phyloP scores from a whole-genome alignment of 352 stramenopile genomes.

The Thraustochytrium aureum region DNA sequence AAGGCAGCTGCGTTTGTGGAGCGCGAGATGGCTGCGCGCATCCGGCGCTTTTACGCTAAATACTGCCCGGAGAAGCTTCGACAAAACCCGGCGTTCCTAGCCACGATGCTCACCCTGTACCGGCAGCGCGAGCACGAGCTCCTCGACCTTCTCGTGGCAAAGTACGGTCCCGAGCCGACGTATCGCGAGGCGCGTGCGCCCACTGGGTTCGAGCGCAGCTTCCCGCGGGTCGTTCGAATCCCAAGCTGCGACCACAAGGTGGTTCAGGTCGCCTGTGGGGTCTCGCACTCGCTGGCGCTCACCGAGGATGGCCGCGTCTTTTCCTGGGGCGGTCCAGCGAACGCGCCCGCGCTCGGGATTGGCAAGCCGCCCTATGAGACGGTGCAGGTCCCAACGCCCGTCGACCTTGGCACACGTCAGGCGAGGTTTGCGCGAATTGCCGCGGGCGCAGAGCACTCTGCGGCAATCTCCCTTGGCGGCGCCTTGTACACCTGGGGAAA shows the following conservation, averaged over 20 bases:
- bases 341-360: constrained; percentile 1
- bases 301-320: constrained; percentile 24
- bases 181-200: constrained; percentile 23
- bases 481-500: constrained; percentile 7
- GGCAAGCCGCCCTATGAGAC: neutral
- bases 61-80: constrained; percentile 2
- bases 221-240: constrained; percentile 1
- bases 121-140: constrained; percentile 3
- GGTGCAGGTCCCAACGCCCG: neutral
- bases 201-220: constrained; percentile 26
- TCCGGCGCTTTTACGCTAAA: neutral
- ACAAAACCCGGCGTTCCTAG: neutral
- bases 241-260: constrained; percentile 1
- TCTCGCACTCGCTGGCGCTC: constrained; percentile 48
- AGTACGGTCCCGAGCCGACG: constrained; percentile 45
- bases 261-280: constrained; percentile 45
- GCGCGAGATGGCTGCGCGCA: constrained; percentile 14
- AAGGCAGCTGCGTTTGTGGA: neutral
- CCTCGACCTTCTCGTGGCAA: constrained; percentile 23
- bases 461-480: constrained; percentile 15
- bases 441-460: neutral
- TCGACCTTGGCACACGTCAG: neutral
- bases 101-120: constrained; percentile 46
- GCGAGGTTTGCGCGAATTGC: constrained; percentile 31
- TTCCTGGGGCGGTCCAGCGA: constrained; percentile 15